Evolutionary conservation across 306 rosid species (phyloP), one percentile per base, ranked within the genome.

Genomic region (Medicago arabica): DNA sequence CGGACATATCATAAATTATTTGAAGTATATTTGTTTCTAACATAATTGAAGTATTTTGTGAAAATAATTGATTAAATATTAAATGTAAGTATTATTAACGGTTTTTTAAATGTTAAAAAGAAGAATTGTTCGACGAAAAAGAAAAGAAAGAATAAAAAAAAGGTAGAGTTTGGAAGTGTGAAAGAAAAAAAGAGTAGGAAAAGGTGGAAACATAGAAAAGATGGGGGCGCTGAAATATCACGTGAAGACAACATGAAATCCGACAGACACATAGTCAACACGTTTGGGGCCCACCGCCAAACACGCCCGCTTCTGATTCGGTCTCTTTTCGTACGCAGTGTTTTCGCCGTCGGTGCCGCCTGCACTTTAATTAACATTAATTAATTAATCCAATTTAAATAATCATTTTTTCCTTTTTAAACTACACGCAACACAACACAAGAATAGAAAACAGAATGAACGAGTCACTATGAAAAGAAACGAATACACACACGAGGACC

Each of bases 281-380:
- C 84, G 85, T 0, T 1, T 74, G 85, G 86, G 86, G 1, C 85
- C 87, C 83, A 60, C 80, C 38, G 2, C 15, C 68, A 43, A 67
- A 79, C 89, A 70, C 82, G 62, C 55, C 11, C 67, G 16, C 85
- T 71, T 78, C 85, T 78, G 50, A 78, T 87, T 86, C 78, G 82
- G 38, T 89, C 83, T 74, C 74, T 23, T 44, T 63, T 71, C 69
- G 7, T 50, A 47, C 58, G 75, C 80, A 80, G 60, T 86, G 84
- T 82, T 64, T 81, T 81, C 83, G 86, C 87, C 87, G 91, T 78
- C 89, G 93, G 88, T 86, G 91, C 89, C 87, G 87, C 83, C 81
- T 78, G 25, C 67, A 17, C 73, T 75, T 44, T 51, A 51, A 14
- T 34, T 54, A 16, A 41, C 34, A 70, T 23, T 23, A 23, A 2